A percentile compares a stretch with the other conserved stretches of the same genome.
Conservation (phyloP, 805 yeast species). For the Metschnikowia colocasiae region DNA sequence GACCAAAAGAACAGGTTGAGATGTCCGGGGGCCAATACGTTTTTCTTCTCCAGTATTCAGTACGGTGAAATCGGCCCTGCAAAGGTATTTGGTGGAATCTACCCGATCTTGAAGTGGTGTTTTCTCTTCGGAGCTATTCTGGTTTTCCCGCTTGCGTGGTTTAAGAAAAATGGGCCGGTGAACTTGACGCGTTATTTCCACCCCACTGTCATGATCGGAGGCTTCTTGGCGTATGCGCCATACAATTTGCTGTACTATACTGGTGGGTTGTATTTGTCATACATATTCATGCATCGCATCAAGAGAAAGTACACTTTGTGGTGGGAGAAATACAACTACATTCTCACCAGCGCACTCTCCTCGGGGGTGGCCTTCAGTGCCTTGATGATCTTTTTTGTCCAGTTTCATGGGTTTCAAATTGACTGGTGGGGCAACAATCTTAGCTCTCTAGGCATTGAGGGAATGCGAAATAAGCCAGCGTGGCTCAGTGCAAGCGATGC, state of each 20-base stretch:
- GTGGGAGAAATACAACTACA: slow-evolving; percentile 75
- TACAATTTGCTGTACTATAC: slow-evolving; percentile 51
- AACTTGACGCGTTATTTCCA: slow-evolving; percentile 41
- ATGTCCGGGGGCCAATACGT: slow-evolving; percentile 47
- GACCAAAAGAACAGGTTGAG: slow-evolving; percentile 34
- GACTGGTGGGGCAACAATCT: slow-evolving; percentile 65
- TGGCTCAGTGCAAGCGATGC: slow-evolving; percentile 33
- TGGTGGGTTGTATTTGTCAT: slow-evolving; percentile 58
- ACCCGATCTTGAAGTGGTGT: slow-evolving; percentile 54
- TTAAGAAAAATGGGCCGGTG: slow-evolving; percentile 35
- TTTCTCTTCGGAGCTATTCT: slow-evolving; percentile 51
- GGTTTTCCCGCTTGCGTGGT: slow-evolving; percentile 35
- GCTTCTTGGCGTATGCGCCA: slow-evolving; percentile 49
- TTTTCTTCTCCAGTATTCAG: slow-evolving; percentile 49
- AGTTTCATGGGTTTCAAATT: slow-evolving; percentile 40
- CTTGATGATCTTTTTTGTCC: slow-evolving; percentile 54
- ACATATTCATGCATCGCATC: slow-evolving; percentile 53
- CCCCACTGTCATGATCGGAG: slow-evolving; percentile 52
- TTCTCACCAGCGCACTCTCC: slow-evolving; percentile 52
- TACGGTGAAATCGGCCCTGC: slow-evolving; percentile 60
- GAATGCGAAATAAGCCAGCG: slow-evolving; percentile 21
- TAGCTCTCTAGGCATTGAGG: slow-evolving; percentile 35
- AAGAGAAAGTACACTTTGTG: slow-evolving; percentile 47
- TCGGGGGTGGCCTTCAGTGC: slow-evolving; percentile 66
- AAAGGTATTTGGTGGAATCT: slow-evolving; percentile 53